These are phyloP conservation scores for Ceratocystis alfenasii DNA, from an alignment of 2,329 filamentous ascomycete species.

Conservation along the genomic window DNA sequence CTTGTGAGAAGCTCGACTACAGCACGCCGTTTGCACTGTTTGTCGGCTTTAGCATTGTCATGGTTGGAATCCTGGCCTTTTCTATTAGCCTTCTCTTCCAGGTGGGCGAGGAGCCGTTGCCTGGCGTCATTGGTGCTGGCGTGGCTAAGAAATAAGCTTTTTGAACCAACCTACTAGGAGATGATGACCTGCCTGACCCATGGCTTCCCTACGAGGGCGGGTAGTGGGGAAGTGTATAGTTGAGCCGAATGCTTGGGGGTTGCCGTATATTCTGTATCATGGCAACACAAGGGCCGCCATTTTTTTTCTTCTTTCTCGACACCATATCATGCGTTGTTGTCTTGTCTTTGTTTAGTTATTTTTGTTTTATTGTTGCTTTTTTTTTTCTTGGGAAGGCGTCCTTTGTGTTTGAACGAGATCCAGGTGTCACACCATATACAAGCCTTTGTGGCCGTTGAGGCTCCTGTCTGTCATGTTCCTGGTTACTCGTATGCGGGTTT, in stretches of 20 bases:
- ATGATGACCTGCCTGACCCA: too few species aligned
- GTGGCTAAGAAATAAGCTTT: constrained; percentile 55
- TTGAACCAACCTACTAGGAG: too few species aligned
- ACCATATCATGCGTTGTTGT: not conserved
- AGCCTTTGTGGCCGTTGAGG: not conserved
- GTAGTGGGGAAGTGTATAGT: not conserved
- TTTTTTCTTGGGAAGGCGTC: not conserved
- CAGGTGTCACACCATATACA: not conserved
- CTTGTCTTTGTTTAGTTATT: not conserved
- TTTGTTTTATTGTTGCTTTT: not conserved
- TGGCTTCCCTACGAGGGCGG: too few species aligned
- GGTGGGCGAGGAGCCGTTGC: constrained; percentile 77
- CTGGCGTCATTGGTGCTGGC: constrained; percentile 90
- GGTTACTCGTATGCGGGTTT: not conserved
- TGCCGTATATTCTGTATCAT: not conserved
- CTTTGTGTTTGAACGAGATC: constrained; percentile 11
- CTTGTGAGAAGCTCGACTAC: constrained; percentile 85
- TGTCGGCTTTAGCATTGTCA: constrained; percentile 56
- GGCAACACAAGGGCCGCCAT: not conserved
- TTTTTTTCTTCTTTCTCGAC: not conserved
- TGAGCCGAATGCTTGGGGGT: not conserved
- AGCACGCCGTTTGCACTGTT: constrained; percentile 85
- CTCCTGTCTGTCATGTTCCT: not conserved
- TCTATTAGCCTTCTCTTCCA: constrained; percentile 67
- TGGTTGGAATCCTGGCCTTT: constrained; percentile 56